Percentiles rank a stretch among this genome's conserved stretches.
These are phyloP conservation scores for Chrysanthemum seticuspe DNA, from an alignment of 129 eudicot genomes.

Conservation along the genomic window DNA sequence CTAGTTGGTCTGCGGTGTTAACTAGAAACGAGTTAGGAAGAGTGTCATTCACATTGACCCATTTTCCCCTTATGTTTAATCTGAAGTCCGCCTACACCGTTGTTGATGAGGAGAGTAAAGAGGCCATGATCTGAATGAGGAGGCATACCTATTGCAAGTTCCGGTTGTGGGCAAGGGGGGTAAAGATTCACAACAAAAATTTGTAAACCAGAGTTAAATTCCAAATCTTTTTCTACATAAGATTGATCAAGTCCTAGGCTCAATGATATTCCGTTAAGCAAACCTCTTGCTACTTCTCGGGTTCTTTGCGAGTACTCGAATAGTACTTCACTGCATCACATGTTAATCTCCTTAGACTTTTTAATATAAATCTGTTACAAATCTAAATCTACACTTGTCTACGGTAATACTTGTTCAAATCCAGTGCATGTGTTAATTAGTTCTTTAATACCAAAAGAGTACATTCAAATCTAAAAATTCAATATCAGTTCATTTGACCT, in stretches of 20 bases:
- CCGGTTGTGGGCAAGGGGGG: slow-evolving; percentile 48
- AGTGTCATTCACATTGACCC: slow-evolving; percentile 45
- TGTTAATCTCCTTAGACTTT: background rate
- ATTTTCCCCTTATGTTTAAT: slow-evolving; percentile 42
- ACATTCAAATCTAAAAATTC: too few species aligned
- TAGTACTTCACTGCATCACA: slow-evolving; percentile 41
- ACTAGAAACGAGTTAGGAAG: slow-evolving; percentile 53
- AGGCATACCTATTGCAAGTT: slow-evolving; percentile 40
- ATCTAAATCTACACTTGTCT: too few species aligned
- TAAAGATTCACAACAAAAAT: slow-evolving; percentile 29
- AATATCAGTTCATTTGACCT: too few species aligned
- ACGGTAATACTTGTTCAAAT: too few species aligned
- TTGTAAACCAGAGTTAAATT: slow-evolving; percentile 37
- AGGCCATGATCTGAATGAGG: slow-evolving; percentile 49
- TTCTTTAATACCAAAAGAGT: too few species aligned
- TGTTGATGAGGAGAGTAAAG: slow-evolving; percentile 26
- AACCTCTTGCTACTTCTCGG: slow-evolving; percentile 33
- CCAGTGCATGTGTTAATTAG: too few species aligned
- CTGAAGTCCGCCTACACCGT: slow-evolving; percentile 48
- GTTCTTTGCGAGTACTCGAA: slow-evolving; percentile 40
- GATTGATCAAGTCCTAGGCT: slow-evolving; percentile 48
- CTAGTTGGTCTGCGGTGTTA: slow-evolving; percentile 41
- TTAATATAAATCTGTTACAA: background rate
- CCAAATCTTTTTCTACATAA: slow-evolving; percentile 27
- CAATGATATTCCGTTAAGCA: slow-evolving; percentile 44